These are phyloP conservation scores for Fusarium odoratissimum DNA, from an alignment of 2,329 filamentous ascomycete species.

Conservation along the genomic window DNA sequence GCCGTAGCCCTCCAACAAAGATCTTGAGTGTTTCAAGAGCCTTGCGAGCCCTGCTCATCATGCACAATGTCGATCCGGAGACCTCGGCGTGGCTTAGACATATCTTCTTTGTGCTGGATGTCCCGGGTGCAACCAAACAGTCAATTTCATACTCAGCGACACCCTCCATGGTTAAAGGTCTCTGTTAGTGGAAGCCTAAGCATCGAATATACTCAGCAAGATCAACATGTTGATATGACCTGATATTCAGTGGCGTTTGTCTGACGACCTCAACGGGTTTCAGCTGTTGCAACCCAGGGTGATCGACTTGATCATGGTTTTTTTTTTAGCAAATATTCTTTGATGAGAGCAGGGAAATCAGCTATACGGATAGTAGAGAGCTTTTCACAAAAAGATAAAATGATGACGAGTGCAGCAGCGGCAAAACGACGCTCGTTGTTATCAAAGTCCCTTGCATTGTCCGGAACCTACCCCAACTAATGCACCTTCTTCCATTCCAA, in stretches of 20 bases:
- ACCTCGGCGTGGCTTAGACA: background rate
- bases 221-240: background rate
- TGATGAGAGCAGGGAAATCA: background rate
- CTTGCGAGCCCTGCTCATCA: background rate
- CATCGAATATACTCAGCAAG: background rate
- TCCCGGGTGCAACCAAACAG: background rate
- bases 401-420: background rate
- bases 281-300: background rate
- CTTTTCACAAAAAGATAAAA: conserved; percentile 17
- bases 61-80: background rate
- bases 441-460: background rate
- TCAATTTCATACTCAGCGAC: conserved; percentile 3
- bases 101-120: background rate
- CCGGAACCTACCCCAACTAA: background rate
- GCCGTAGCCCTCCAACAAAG: background rate
- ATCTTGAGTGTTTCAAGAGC: background rate
- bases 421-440: background rate
- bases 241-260: background rate
- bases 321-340: conserved; percentile 13
- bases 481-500: conserved; percentile 6
- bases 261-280: background rate
- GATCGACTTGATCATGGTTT: conserved; percentile 1
- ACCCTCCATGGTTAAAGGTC: background rate
- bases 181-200: background rate
- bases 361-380: background rate